These are phyloP conservation scores for Inonotus hispidus DNA, from an alignment of 1,284 basidiomycete genomes.

Conservation along the genomic window DNA sequence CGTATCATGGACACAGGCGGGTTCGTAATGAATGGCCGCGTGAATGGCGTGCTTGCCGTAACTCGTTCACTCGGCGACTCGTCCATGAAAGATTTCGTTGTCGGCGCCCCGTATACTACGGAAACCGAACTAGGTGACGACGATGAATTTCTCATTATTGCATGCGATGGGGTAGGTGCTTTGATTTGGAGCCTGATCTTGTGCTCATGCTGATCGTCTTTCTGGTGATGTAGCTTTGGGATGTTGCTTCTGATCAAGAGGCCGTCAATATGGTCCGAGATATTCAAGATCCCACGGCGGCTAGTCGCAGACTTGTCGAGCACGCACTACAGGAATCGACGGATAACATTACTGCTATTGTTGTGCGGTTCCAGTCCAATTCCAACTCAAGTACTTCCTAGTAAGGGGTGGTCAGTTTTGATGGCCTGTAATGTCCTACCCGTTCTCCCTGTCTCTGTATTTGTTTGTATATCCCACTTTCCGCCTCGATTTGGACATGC, in stretches of 20 bases:
- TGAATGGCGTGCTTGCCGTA: constrained; percentile 94
- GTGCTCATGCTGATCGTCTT: background rate
- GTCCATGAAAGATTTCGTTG: constrained; percentile 99
- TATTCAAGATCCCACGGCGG: constrained; percentile 76
- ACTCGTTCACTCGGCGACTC: constrained; percentile 95
- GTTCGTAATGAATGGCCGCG: constrained; percentile 97
- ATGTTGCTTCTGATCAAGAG: constrained; percentile 88
- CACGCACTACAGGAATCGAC: constrained; percentile 90
- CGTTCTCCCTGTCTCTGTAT: background rate
- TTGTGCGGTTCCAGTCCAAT: constrained; percentile 51
- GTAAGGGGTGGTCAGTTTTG: background rate
- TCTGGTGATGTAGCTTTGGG: constrained; percentile 77
- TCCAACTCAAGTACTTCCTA: background rate
- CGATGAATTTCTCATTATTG: constrained; percentile 94
- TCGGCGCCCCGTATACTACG: constrained; percentile 96
- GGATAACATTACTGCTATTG: constrained; percentile 84
- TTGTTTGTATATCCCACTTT: background rate
- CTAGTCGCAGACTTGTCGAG: constrained; percentile 74
- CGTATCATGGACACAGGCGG: constrained; percentile 97
- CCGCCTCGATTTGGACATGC: background rate
- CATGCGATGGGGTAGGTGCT: constrained; percentile 89
- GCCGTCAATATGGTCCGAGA: constrained; percentile 84
- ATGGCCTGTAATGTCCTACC: background rate
- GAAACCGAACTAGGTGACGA: constrained; percentile 88
- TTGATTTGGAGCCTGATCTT: background rate